Evolutionary conservation across 768 basidiomycete species (phyloP).

Genomic region (Russula griseocarnosa): DNA sequence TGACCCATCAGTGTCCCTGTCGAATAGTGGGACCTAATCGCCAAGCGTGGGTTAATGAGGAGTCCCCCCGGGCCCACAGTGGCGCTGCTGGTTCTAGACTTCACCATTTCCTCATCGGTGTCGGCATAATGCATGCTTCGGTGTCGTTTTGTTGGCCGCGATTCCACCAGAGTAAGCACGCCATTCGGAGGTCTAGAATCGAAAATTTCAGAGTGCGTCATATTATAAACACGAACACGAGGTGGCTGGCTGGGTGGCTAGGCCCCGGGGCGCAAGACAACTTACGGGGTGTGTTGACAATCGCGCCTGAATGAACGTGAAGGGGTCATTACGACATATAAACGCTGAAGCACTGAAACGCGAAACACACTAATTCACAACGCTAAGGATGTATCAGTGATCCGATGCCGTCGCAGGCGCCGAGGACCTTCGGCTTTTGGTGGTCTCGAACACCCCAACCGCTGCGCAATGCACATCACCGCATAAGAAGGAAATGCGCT

Average conservation of each 20-base stretch:
- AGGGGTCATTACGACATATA: constrained; percentile 7
- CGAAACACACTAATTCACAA: constrained; percentile 65
- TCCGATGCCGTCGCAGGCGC: constrained; percentile 56
- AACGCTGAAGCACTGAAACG: neutral
- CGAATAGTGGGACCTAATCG: constrained; percentile 68
- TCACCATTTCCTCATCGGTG: constrained; percentile 87
- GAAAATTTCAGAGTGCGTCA: neutral
- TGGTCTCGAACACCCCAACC: constrained; percentile 72
- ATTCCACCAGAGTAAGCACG: constrained; percentile 77
- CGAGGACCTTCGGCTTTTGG: constrained; percentile 43
- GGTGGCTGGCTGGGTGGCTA: neutral
- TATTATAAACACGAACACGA: neutral
- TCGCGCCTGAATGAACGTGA: constrained; percentile 57
- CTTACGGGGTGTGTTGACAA: constrained; percentile 97
- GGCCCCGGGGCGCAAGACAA: constrained; percentile 25
- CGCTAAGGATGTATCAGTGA: constrained; percentile 86
- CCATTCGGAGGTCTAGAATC: constrained; percentile 56
- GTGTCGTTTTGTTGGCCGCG: constrained; percentile 76
- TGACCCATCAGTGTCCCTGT: constrained; percentile 69
- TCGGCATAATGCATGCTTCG: constrained; percentile 68
- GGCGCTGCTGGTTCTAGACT: neutral
- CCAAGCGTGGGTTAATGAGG: neutral
- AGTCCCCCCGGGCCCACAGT: neutral
- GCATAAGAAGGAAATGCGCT: constrained; percentile 83
- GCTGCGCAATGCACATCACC: constrained; percentile 95